Percentiles rank a stretch among this genome's conserved stretches.
Conservation (phyloP, 2,329 filamentous ascomycete genomes). For the Aspergillus pseudoglaucus region DNA sequence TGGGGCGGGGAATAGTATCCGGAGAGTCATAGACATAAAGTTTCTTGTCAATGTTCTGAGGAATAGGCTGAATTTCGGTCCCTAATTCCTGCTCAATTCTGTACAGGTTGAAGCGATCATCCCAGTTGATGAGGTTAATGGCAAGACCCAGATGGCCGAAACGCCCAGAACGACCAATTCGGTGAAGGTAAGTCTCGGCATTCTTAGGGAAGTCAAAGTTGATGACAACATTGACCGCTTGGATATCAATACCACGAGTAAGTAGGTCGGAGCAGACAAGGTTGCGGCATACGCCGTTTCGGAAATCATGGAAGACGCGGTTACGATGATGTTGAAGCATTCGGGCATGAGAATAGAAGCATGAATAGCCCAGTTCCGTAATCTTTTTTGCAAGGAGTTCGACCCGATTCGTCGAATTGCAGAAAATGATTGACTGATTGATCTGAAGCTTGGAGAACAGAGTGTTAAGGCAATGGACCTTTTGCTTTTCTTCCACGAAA, state of each 20-base stretch:
- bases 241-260: conserved; percentile 98
- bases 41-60: conserved; percentile 88
- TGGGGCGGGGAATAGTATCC: conserved; percentile 84
- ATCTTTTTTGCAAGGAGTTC: conserved; percentile 98
- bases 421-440: conserved; percentile 99
- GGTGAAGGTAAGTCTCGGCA: conserved; percentile 95
- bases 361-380: conserved; percentile 96
- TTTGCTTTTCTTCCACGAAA: conserved; percentile 98
- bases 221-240: conserved; percentile 98
- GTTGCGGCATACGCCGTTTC: conserved; percentile 95
- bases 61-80: conserved; percentile 97
- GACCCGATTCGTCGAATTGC: conserved; percentile 97
- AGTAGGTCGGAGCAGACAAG: conserved; percentile 95
- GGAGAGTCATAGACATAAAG: conserved; percentile 97
- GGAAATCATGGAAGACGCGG: conserved; percentile 98
- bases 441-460: conserved; percentile 98
- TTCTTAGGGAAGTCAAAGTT: conserved; percentile 99
- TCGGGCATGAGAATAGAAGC: conserved; percentile 97
- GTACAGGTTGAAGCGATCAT: conserved; percentile 97
- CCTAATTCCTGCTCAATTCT: conserved; percentile 96
- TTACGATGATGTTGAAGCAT: conserved; percentile 97
- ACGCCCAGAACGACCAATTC: conserved; percentile 93
- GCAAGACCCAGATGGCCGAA: conserved; percentile 96
- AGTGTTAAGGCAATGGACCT: conserved; percentile 97
- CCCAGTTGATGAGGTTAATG: conserved; percentile 99